Evolutionary conservation across 768 basidiomycete species (phyloP).

Genomic region (Inosperma sp.): DNA sequence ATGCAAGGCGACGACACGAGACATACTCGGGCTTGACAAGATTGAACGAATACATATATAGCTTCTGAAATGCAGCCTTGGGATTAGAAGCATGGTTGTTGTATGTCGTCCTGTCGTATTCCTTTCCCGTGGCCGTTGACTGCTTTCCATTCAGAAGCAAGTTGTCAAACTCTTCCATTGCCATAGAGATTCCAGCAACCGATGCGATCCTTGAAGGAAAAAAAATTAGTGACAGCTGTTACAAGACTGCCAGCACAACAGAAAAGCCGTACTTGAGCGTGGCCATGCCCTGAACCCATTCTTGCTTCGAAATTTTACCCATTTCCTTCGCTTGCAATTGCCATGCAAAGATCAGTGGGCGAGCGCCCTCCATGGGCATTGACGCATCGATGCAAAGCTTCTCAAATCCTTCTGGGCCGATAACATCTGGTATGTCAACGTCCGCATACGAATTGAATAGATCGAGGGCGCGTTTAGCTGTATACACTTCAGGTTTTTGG

Average conservation of each 20-base stretch:
- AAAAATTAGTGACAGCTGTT: constrained; percentile 2
- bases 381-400: constrained; percentile 62
- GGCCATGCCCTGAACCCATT: constrained; percentile 61
- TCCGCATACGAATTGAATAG: constrained; percentile 64
- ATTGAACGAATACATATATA: constrained; percentile 69
- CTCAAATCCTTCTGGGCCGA: constrained; percentile 72
- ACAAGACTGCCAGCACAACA: neutral
- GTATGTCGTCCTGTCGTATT: constrained; percentile 56
- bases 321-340: constrained; percentile 66
- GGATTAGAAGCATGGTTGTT: constrained; percentile 44
- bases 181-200: constrained; percentile 42
- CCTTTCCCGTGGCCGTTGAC: constrained; percentile 37
- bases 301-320: constrained; percentile 62
- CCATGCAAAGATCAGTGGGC: constrained; percentile 74
- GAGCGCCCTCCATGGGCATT: constrained; percentile 68
- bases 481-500: constrained; percentile 44
- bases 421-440: constrained; percentile 48
- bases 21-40: constrained; percentile 72
- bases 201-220: constrained; percentile 36
- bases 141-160: constrained; percentile 52
- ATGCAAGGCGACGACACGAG: neutral
- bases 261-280: constrained; percentile 32
- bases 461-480: constrained; percentile 41
- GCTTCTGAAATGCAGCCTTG: constrained; percentile 51
- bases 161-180: constrained; percentile 57